phyloP scores from a whole-genome alignment of 2,329 filamentous ascomycete genomes.

The Neonectria magnoliae region DNA sequence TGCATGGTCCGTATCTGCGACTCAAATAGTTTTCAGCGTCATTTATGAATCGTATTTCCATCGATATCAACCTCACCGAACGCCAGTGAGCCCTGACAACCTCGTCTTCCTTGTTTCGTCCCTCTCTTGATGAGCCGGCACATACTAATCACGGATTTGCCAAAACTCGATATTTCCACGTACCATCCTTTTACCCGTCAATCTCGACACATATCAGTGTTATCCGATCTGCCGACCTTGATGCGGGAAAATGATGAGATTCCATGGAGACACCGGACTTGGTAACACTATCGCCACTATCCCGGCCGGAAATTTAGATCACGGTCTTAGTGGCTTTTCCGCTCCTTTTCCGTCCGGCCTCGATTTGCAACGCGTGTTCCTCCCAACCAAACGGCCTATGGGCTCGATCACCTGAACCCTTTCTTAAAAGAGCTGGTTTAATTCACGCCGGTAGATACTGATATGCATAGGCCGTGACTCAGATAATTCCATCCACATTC shows the following conservation, averaged over 20 bases:
- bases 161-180: background rate
- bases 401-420: background rate
- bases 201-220: background rate
- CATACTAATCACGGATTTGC: background rate
- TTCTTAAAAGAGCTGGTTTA: background rate
- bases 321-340: background rate
- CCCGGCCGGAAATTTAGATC: background rate
- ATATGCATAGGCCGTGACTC: background rate
- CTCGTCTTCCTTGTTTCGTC: background rate
- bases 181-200: background rate
- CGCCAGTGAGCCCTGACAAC: no score
- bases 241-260: background rate
- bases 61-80: background rate
- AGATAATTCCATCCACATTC: conserved; percentile 1
- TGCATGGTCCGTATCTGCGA: background rate
- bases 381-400: background rate
- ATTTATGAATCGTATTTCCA: background rate
- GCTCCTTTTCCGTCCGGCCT: conserved; percentile 1
- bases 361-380: background rate
- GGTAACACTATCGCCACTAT: background rate
- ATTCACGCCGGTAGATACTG: background rate
- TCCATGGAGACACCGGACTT: no score
- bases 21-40: background rate
- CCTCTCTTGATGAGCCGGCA: background rate
- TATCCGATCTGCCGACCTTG: background rate